These are phyloP conservation scores for Plasmodium vinckei DNA, from an alignment of 169 alveolate species.

Conservation along the genomic window DNA sequence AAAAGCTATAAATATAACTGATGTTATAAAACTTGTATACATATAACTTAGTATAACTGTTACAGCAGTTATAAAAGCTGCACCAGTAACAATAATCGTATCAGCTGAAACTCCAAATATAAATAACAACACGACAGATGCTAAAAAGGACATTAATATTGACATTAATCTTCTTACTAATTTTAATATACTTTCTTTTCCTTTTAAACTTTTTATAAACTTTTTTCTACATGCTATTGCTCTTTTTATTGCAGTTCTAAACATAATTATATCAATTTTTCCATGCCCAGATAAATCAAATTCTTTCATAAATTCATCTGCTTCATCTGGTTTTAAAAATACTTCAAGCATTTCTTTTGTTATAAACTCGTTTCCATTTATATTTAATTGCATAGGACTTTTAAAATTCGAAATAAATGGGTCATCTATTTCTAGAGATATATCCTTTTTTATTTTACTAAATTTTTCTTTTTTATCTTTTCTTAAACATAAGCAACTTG, in stretches of 20 bases:
- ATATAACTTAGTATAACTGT: constrained; percentile 89
- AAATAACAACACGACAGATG: constrained; percentile 83
- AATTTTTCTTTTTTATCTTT: constrained; percentile 42
- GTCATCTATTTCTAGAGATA: constrained; percentile 66
- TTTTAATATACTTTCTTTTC: constrained; percentile 88
- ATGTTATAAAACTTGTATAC: constrained; percentile 90
- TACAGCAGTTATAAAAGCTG: constrained; percentile 89
- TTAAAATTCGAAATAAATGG: constrained; percentile 39
- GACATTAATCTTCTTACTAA: constrained; percentile 87
- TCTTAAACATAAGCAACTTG: constrained; percentile 34
- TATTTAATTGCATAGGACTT: constrained; percentile 57
- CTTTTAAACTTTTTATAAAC: constrained; percentile 83
- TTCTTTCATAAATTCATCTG: constrained; percentile 82
- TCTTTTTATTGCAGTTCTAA: constrained; percentile 81
- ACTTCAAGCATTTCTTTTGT: constrained; percentile 76
- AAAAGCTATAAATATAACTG: constrained; percentile 90
- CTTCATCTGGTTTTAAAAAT: constrained; percentile 82
- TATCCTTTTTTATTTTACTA: constrained; percentile 32
- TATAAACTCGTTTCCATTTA: constrained; percentile 60
- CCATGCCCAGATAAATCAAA: constrained; percentile 88
- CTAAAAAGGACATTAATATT: constrained; percentile 82
- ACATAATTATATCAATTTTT: constrained; percentile 80
- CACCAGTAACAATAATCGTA: constrained; percentile 91
- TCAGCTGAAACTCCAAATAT: constrained; percentile 88
- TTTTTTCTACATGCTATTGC: constrained; percentile 82